Base-by-base conservation (phyloP, 441 rosid species). In the Populus hybrid region DNA sequence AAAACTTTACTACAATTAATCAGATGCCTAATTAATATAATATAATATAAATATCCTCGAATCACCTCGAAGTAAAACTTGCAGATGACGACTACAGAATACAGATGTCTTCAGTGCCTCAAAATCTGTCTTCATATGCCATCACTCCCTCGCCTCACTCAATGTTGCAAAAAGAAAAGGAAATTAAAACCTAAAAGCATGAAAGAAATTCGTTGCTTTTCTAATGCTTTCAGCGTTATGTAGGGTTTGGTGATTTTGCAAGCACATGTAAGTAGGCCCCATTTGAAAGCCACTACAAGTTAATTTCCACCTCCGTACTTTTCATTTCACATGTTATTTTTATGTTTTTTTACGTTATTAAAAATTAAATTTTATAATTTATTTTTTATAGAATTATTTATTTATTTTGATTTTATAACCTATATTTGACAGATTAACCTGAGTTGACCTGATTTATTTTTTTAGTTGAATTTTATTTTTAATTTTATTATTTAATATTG, bases 261-360 rank as follows among this genome's bases (percentile, higher is more conserved):
- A 50, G 59, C 59, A 16, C 20, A 5, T 14, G 59, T 6, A 50
- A 50, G 59, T 16, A 16, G 59, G 8, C 59, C 59, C 59, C 59
- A 50, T 50, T 50, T 16, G 59, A 16, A 50, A 50, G n/a, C 59
- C 59, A 50, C 1, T 5, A 0, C 59, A 5, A 50, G 8, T 50
- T 1, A 46, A 46, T 46, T 46, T 38, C 14, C 5, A 0, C 50
- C 14, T 42, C 16, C 14, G 0, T 0, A 42, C 50, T 42, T 42
- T 42, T 42, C 16, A 0, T 42, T 42, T 42, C 5, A 10, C 50
- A 11, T 11, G 12, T 38, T 38, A 8, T 38, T 38, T 38, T 0
- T 2, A 38, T 38, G 42, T 0, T 38, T 38, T 38, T 0, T 24
- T 0, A 24, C 24, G 8, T 0, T 0, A 0, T 36, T 36, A 36